Evolutionary conservation across 495 filamentous ascomycete species (phyloP), one percentile per base, ranked within the genome.

Genomic region (Xylaria sp.): DNA sequence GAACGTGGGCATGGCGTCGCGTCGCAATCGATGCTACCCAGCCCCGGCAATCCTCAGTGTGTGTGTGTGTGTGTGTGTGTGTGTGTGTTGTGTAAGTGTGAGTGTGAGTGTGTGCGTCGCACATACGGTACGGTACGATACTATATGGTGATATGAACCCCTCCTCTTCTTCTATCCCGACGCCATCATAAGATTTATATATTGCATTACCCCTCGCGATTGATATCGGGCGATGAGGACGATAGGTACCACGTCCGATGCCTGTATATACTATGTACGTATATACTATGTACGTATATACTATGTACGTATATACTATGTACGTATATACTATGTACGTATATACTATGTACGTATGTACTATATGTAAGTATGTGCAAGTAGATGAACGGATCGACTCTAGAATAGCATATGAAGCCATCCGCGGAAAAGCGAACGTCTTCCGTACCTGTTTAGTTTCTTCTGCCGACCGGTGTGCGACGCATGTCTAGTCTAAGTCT

Each of bases 1-100:
- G 37, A 62, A 62, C 59, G 59, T 62, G 59, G 59, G 61, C 61
- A 64, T 64, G 24, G 43, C 62, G 52, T 46, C 31, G 46, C 29
- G 62, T 66, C 17, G 62, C 62, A 52, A 52, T 37, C 62, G 31
- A 66, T 66, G 26, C 43, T 33, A 50, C 35, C 59, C 9, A 41
- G 6, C 2, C 58, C 8, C 58, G 35, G 58, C 35, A 61, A 61
- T 43, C 37, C 33, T 41, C 11, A 1, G 19, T 9, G 21, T 26
- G 55, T 40, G 58, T 61, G 37, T 35, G 37, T 61, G 17, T 35
- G 57, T 24, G 61, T 12, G 17, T 37, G n/a, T n/a, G n/a, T n/a
- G n/a, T n/a, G n/a, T n/a, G n/a, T n/a, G n/a, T n/a, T n/a, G n/a
- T n/a, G n/a, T n/a, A n/a, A n/a, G n/a, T n/a, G n/a, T n/a, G n/a